Base-by-base conservation (phyloP, 129 eudicot genomes). In the Tagetes erecta region DNA sequence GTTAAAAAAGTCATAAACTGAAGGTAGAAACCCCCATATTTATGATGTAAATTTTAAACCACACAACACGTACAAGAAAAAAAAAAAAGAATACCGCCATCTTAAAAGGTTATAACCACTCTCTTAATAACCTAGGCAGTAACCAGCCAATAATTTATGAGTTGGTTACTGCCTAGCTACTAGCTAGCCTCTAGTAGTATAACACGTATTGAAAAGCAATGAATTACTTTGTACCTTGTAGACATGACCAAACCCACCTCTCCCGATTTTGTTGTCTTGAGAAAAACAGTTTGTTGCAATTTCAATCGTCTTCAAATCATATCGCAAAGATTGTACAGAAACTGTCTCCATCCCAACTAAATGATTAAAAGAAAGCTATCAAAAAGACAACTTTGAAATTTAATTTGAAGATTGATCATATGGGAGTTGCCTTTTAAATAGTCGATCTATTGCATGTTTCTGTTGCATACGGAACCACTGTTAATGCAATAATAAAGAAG, bases 161-260 rank as follows among this genome's bases (percentile, higher is more conserved):
- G 27, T 20, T 20, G 27, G 27, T 20, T 20, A 20, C 27, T 20
- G 27, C 27, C 27, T 20, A 20, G 27, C 27, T 20, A 20, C 27
- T 20, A 20, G 44, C 33, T 5, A 14, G 59, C 41, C 44, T 45
- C 70, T 20, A 20, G 27, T 30, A 20, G 37, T 75, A 42, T 20
- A 66, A 75, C 20, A 47, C 27, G 44, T 31, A 20, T 20, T 20
- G 27, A 33, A 35, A 6, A 33, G 52, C 9, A 59, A 76, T 27
- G 37, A 41, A 67, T 67, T 11, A 34, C 7, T 31, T 8, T 12
- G 36, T 78, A 83, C 86, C 80, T 83, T 83, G 80, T 83, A 83
- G 39, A 83, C 86, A 14, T 53, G 42, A 38, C 86, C 86, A 74
- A 83, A 83, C 53, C 86, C 86, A 31, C 86, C 86, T 73, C 57